These are phyloP conservation scores for Neofusicoccum parvum DNA, from an alignment of 2,329 filamentous ascomycete species.

Conservation along the genomic window DNA sequence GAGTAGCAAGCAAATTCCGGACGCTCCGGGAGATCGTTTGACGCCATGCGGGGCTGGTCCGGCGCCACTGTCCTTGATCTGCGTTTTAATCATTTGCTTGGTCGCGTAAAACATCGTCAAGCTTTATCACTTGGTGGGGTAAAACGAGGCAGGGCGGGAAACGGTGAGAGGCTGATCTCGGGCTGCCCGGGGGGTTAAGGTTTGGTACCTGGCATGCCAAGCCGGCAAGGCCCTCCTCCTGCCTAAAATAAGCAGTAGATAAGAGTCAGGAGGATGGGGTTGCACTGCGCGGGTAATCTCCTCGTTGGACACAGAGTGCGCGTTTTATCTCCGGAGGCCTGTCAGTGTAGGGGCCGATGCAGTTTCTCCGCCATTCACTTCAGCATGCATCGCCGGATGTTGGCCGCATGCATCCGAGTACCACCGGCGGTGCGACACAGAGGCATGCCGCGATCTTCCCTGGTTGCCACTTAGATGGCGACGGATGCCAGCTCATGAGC, in stretches of 20 bases:
- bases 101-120: neutral
- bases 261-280: neutral
- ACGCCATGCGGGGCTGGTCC: neutral
- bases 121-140: neutral
- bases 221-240: neutral
- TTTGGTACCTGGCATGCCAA: slow-evolving; percentile 4
- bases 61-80: neutral
- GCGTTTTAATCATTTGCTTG: neutral
- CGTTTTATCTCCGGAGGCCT: neutral
- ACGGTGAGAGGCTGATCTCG: neutral
- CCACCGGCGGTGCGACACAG: too few species aligned
- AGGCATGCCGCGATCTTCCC: too few species aligned
- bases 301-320: neutral
- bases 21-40: neutral
- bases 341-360: neutral
- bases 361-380: neutral
- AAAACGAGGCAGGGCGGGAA: neutral
- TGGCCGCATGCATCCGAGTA: neutral
- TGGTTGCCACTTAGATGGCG: too few species aligned
- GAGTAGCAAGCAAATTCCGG: neutral
- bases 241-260: neutral
- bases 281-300: neutral
- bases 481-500: too few species aligned
- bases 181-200: neutral
- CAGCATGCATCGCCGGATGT: neutral